phyloP scores from a whole-genome alignment of 345 rosid genomes.

The Turritis glabra region DNA sequence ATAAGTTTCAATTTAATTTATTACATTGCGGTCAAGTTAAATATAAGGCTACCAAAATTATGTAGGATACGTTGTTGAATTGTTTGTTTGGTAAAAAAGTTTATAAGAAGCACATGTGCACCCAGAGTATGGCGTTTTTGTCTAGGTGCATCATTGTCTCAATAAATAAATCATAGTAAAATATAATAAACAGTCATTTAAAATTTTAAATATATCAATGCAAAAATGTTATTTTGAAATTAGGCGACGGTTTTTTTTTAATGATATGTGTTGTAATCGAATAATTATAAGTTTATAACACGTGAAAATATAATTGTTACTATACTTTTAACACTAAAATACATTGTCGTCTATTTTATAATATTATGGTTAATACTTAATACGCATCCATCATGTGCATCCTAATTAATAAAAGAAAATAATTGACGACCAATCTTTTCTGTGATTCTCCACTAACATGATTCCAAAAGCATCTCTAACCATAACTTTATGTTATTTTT shows the following conservation, averaged over 20 bases:
- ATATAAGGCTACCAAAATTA: neutral
- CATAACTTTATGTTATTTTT: neutral
- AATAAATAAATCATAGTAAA: neutral
- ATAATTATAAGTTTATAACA: too few species aligned
- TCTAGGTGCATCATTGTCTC: conserved; percentile 29
- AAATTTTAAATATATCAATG: neutral
- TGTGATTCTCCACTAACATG: conserved; percentile 32
- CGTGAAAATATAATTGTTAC: conserved; percentile 1
- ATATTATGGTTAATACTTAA: neutral
- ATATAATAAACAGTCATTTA: neutral
- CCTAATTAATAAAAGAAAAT: neutral
- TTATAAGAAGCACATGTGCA: conserved; percentile 30
- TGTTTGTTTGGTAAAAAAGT: neutral
- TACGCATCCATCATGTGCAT: conserved; percentile 18
- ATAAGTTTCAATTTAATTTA: neutral
- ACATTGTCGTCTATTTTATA: neutral
- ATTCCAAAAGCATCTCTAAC: conserved; percentile 17
- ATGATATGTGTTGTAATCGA: neutral
- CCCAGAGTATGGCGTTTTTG: conserved; percentile 8
- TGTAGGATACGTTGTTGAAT: neutral
- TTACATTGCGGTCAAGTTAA: conserved; percentile 15
- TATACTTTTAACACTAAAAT: neutral
- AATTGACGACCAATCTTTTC: conserved; percentile 16
- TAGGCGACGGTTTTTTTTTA: neutral
- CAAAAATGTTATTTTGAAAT: neutral